Conservation (phyloP, 2,329 filamentous ascomycete species). For the Cordyceps sp. region DNA sequence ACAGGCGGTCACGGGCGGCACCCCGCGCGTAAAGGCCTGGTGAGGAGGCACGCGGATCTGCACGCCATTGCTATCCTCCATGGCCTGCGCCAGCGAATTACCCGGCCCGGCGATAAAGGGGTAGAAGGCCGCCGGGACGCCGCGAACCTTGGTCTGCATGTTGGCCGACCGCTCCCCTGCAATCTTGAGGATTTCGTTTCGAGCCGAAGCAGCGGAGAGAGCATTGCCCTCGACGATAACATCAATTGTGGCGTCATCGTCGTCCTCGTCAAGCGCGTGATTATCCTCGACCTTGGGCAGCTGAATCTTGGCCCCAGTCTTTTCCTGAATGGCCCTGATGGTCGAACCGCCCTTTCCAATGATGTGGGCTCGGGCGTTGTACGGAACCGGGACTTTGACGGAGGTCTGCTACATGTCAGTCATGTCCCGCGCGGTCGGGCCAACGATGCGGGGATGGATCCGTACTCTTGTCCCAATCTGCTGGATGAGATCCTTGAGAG, state of each 20-base stretch:
- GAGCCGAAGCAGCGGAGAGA: slow-evolving; percentile 69
- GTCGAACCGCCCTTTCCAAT: slow-evolving; percentile 84
- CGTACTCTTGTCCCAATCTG: slow-evolving; percentile 74
- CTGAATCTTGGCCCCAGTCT: slow-evolving; percentile 79
- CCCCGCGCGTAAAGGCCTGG: slow-evolving; percentile 55
- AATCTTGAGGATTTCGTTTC: slow-evolving; percentile 71
- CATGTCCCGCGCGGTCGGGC: background rate
- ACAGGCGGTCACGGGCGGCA: slow-evolving; percentile 44
- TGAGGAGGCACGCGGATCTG: slow-evolving; percentile 73
- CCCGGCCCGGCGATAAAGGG: slow-evolving; percentile 80
- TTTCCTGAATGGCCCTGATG: slow-evolving; percentile 79
- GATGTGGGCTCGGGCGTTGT: slow-evolving; percentile 71
- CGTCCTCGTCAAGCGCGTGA: slow-evolving; percentile 37
- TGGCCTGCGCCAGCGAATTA: slow-evolving; percentile 46
- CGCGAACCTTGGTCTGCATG: slow-evolving; percentile 64
- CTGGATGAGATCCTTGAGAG: slow-evolving; percentile 74
- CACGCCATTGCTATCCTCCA: slow-evolving; percentile 65
- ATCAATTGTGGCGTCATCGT: slow-evolving; percentile 72
- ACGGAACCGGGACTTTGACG: slow-evolving; percentile 67
- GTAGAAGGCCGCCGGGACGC: slow-evolving; percentile 82
- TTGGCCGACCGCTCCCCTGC: slow-evolving; percentile 73
- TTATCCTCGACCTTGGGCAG: slow-evolving; percentile 65
- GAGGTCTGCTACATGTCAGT: slow-evolving; percentile 20
- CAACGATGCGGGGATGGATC: background rate
- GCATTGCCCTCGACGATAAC: slow-evolving; percentile 85